A percentile compares a stretch with the other conserved stretches of the same genome.
Conservation (phyloP, 768 basidiomycete genomes). For the Leucocoprinus sp. region DNA sequence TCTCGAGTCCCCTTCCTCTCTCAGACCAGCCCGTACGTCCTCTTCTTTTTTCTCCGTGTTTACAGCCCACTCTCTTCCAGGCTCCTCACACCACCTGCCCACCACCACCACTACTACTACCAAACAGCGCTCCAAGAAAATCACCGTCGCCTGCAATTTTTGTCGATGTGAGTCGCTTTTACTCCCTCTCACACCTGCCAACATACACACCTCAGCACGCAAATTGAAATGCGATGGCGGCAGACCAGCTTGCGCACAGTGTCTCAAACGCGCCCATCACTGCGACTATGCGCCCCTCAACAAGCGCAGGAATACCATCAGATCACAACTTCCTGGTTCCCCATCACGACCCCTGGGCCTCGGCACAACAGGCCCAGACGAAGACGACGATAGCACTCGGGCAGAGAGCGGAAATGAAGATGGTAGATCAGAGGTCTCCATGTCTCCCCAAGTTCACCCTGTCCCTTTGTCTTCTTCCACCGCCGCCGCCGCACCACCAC, state of each 20-base stretch:
- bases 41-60: no score
- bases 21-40: no score
- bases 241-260: conserved; percentile 76
- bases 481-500: conserved; percentile 5
- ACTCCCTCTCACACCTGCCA: background rate
- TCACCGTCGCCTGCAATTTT: conserved; percentile 86
- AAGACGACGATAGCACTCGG: conserved; percentile 57
- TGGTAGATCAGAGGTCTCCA: conserved; percentile 33
- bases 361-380: conserved; percentile 43
- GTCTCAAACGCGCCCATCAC: conserved; percentile 65
- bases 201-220: conserved; percentile 42
- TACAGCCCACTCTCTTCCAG: no score
- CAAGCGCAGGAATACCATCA: conserved; percentile 58
- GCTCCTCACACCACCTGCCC: conserved; percentile 2
- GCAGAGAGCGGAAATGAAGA: conserved; percentile 10
- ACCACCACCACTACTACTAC: conserved; percentile 24
- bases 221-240: conserved; percentile 88
- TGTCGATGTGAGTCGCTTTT: conserved; percentile 61
- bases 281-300: conserved; percentile 78
- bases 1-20: no score
- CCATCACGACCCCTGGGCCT: no score
- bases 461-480: conserved; percentile 1
- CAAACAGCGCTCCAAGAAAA: conserved; percentile 74
- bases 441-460: conserved; percentile 44
- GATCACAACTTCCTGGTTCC: conserved; percentile 20